Conservation (phyloP, 768 basidiomycete genomes). For the Coprinopsis strossmayeri region DNA sequence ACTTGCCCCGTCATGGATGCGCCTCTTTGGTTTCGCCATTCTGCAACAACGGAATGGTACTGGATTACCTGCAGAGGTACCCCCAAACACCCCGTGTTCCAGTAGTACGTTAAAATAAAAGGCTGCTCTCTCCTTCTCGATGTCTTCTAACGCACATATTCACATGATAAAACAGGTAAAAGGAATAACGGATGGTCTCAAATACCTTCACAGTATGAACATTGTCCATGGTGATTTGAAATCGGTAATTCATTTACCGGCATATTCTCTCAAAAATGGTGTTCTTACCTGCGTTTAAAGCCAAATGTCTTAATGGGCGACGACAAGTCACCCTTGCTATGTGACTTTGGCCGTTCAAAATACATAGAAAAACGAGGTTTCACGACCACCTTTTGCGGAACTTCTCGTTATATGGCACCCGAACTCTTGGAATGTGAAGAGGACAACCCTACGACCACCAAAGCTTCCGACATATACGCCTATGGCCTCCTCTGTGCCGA, state of each 20-base stretch:
- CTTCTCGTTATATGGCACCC: conserved; percentile 13
- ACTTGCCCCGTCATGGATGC: neutral
- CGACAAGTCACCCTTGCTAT: conserved; percentile 10
- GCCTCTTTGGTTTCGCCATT: conserved; percentile 14
- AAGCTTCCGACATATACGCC: conserved; percentile 15
- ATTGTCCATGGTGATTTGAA: conserved; percentile 17
- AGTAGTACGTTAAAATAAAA: conserved; percentile 7
- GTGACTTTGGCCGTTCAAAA: conserved; percentile 18
- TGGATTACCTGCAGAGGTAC: conserved; percentile 6
- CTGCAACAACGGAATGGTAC: conserved; percentile 6
- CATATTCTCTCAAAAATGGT: neutral
- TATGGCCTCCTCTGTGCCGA: conserved; percentile 14
- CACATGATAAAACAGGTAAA: conserved; percentile 5
- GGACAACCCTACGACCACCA: conserved; percentile 3
- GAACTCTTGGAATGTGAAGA: conserved; percentile 7
- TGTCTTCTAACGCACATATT: too few species aligned
- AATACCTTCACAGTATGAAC: conserved; percentile 14
- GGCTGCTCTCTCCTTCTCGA: neutral
- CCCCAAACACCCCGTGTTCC: conserved; percentile 5
- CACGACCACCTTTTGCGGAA: conserved; percentile 11
- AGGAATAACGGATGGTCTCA: conserved; percentile 13
- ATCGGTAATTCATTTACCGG: conserved; percentile 3
- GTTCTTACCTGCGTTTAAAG: conserved; percentile 1
- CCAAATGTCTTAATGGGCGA: conserved; percentile 16
- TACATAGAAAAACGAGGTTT: conserved; percentile 11